Evolutionary conservation across 78 protist species (phyloP).

Genomic region (Cavenderia fasciculata): DNA sequence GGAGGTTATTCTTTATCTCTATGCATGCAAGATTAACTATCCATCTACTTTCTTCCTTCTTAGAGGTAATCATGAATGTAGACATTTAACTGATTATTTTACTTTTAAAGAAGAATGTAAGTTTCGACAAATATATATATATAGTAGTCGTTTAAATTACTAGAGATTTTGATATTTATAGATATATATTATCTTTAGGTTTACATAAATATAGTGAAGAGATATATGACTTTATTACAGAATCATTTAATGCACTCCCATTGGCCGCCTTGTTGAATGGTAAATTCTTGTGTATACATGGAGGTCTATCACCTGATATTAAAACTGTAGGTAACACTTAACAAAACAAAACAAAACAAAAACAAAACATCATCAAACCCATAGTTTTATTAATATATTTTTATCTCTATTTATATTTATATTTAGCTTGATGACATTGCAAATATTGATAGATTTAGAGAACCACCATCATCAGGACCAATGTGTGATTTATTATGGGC

Average conservation of each 20-base stretch:
- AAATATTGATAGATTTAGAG: slow-evolving; percentile 94
- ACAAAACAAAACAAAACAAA: neutral
- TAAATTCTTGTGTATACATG: slow-evolving; percentile 97
- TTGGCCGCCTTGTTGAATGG: slow-evolving; percentile 95
- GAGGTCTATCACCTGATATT: slow-evolving; percentile 98
- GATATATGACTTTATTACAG: slow-evolving; percentile 92
- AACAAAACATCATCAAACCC: neutral
- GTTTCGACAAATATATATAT: neutral
- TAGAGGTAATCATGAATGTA: slow-evolving; percentile 99
- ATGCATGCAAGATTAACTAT: slow-evolving; percentile 90
- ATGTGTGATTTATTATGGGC: slow-evolving; percentile 98
- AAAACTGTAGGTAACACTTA: slow-evolving; percentile 68
- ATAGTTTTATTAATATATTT: neutral
- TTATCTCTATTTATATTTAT: neutral
- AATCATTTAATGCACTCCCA: slow-evolving; percentile 95
- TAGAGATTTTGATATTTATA: neutral
- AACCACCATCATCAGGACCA: slow-evolving; percentile 96
- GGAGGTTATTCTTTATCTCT: slow-evolving; percentile 88
- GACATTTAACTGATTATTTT: slow-evolving; percentile 96
- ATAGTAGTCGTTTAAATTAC: neutral
- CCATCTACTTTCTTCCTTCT: slow-evolving; percentile 91
- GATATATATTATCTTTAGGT: slow-evolving; percentile 36
- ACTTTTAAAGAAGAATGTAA: slow-evolving; percentile 96
- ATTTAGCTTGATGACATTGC: slow-evolving; percentile 83
- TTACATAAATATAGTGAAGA: slow-evolving; percentile 88